Percentiles rank a stretch among this genome's conserved stretches.
phyloP scores from a whole-genome alignment of 495 filamentous ascomycete genomes.

The Articulospora tetracladia region DNA sequence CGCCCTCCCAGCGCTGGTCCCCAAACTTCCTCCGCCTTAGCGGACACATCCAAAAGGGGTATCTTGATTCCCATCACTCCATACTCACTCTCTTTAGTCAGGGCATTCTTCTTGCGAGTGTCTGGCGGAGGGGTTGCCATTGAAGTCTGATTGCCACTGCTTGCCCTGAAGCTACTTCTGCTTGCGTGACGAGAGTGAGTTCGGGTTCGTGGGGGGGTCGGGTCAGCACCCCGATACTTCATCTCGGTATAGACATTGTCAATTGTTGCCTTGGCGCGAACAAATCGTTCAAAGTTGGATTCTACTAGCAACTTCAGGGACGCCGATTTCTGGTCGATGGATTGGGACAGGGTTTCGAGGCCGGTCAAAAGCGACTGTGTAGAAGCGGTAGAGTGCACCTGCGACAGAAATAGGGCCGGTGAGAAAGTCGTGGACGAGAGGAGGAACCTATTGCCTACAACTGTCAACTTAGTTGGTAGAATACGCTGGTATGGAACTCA shows the following conservation, averaged over 20 bases:
- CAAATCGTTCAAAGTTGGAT: conserved; percentile 96
- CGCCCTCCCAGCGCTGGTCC: conserved; percentile 87
- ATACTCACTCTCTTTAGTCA: conserved; percentile 91
- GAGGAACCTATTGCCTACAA: conserved; percentile 82
- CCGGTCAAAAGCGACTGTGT: conserved; percentile 75
- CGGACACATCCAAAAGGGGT: conserved; percentile 80
- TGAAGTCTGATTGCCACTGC: conserved; percentile 36
- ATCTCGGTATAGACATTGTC: conserved; percentile 98
- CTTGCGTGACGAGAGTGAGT: conserved; percentile 58
- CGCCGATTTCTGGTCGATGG: conserved; percentile 95
- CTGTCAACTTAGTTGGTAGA: background rate
- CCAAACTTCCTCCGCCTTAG: conserved; percentile 96
- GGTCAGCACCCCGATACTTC: conserved; percentile 76
- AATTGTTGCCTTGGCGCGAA: conserved; percentile 92
- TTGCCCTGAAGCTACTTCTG: conserved; percentile 55
- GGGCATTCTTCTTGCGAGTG: conserved; percentile 75
- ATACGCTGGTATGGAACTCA: conserved; percentile 35
- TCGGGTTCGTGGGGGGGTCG: conserved; percentile 37
- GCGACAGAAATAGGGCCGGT: conserved; percentile 83
- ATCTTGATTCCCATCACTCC: conserved; percentile 86
- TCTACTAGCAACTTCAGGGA: conserved; percentile 94
- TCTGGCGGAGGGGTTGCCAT: conserved; percentile 30
- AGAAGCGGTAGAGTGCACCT: conserved; percentile 80
- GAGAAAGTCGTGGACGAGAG: conserved; percentile 95
- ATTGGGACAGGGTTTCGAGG: conserved; percentile 75